These are phyloP conservation scores for Hyphopichia wangnamkhiaoensis DNA, from an alignment of 1,139 yeast species.

Conservation along the genomic window DNA sequence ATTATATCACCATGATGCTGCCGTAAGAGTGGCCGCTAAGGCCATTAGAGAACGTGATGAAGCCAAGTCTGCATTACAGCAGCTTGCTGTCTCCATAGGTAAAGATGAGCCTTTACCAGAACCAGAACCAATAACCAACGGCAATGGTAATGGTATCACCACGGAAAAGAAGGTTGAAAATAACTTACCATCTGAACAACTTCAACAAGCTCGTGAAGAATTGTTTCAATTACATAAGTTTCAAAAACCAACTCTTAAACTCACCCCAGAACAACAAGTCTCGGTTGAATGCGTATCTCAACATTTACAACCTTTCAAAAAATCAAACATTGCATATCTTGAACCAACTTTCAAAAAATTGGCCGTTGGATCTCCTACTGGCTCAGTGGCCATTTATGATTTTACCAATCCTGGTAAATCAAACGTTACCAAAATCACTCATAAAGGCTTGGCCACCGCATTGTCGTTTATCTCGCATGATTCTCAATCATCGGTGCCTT, in stretches of 20 bases:
- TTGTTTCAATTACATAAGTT: slow-evolving; percentile 46
- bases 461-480: slow-evolving; percentile 13
- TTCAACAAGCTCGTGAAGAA: slow-evolving; percentile 35
- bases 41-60: slow-evolving; percentile 76
- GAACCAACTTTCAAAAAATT: slow-evolving; percentile 15
- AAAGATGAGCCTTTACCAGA: slow-evolving; percentile 12
- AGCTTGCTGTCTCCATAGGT: slow-evolving; percentile 39
- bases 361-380: slow-evolving; percentile 23
- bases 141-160: slow-evolving; percentile 6
- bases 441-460: slow-evolving; percentile 17
- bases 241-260: slow-evolving; percentile 36
- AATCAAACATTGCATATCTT: slow-evolving; percentile 12
- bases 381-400: slow-evolving; percentile 22
- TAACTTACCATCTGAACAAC: slow-evolving; percentile 21
- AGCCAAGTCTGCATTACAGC: slow-evolving; percentile 57
- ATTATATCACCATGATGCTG: slow-evolving; percentile 86
- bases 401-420: slow-evolving; percentile 9
- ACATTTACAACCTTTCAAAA: slow-evolving; percentile 16
- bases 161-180: slow-evolving; percentile 1
- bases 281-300: slow-evolving; percentile 9
- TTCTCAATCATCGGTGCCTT: slow-evolving; percentile 14
- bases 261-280: slow-evolving; percentile 17
- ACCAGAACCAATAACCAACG: slow-evolving; percentile 3
- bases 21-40: slow-evolving; percentile 79
- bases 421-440: slow-evolving; percentile 12